phyloP scores from a whole-genome alignment of 2,329 filamentous ascomycete genomes.

The Magnaporthales sp. region DNA sequence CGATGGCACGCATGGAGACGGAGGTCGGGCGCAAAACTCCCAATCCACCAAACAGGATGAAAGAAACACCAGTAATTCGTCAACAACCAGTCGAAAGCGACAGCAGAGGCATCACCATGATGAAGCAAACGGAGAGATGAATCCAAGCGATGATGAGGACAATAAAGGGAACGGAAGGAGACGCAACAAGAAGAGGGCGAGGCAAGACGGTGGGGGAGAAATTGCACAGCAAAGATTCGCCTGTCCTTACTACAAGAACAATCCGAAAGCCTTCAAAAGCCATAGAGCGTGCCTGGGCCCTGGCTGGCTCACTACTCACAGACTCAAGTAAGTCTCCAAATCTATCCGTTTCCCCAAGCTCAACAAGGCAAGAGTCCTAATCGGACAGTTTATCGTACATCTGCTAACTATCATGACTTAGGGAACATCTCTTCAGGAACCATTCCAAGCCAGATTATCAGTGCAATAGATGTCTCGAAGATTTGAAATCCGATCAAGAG shows the following conservation, averaged over 20 bases:
- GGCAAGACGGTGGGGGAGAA: neutral
- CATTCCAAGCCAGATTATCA: conserved; percentile 15
- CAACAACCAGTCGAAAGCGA: neutral
- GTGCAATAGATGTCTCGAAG: conserved; percentile 18
- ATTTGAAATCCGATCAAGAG: conserved; percentile 14
- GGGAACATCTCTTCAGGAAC: conserved; percentile 19
- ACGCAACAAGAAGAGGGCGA: conserved; percentile 10
- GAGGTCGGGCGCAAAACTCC: neutral
- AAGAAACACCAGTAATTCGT: neutral
- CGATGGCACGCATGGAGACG: neutral
- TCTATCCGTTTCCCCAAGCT: no score
- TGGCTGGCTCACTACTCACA: conserved; percentile 15
- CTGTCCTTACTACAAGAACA: conserved; percentile 17
- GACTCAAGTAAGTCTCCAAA: conserved; percentile 16
- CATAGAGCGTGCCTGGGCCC: conserved; percentile 17
- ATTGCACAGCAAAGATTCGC: conserved; percentile 9
- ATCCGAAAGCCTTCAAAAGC: conserved; percentile 13
- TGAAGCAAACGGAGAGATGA: neutral
- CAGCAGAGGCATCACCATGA: neutral
- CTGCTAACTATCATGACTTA: conserved; percentile 6
- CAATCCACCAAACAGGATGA: neutral
- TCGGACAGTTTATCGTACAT: neutral
- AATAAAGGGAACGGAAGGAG: conserved; percentile 5
- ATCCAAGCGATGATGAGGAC: neutral
- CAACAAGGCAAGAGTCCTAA: neutral